phyloP scores from a whole-genome alignment of 257 asterid genomes.

The Ajuga chamaepitys region DNA sequence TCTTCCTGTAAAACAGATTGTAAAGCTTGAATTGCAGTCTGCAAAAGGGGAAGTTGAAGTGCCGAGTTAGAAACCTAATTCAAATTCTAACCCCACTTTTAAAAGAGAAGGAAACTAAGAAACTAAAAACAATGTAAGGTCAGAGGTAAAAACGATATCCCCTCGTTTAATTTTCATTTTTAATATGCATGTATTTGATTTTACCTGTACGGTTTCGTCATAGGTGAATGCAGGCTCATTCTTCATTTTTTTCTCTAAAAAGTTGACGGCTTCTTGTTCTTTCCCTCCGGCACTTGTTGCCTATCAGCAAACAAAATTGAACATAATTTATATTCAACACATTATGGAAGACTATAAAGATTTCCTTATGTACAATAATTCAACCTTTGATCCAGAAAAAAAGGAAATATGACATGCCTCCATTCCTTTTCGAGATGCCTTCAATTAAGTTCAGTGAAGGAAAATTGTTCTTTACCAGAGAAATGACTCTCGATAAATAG shows the following conservation, averaged over 20 bases:
- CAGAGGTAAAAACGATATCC: neutral
- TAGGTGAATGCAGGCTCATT: slow-evolving; percentile 78
- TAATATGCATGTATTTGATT: neutral
- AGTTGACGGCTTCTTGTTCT: slow-evolving; percentile 94
- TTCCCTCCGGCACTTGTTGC: slow-evolving; percentile 97
- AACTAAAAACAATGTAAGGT: neutral
- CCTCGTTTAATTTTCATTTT: too few relatives aligned
- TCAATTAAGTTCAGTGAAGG: neutral
- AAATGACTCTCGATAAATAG: too few relatives aligned
- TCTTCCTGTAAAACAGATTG: slow-evolving; percentile 98
- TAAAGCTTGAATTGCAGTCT: slow-evolving; percentile 93
- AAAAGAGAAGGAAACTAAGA: neutral
- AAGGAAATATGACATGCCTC: neutral
- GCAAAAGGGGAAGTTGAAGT: slow-evolving; percentile 12
- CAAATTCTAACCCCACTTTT: neutral
- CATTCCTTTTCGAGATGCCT: neutral
- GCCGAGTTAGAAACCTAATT: neutral
- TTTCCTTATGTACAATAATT: neutral
- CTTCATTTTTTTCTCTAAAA: slow-evolving; percentile 96
- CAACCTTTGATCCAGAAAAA: neutral
- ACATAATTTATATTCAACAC: neutral
- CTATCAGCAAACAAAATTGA: slow-evolving; percentile 32
- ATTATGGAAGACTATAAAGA: neutral
- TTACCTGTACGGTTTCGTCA: slow-evolving; percentile 96
- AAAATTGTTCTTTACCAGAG: too few relatives aligned